phyloP scores from a whole-genome alignment of 805 yeast genomes.

The Lipomyces lipofer region DNA sequence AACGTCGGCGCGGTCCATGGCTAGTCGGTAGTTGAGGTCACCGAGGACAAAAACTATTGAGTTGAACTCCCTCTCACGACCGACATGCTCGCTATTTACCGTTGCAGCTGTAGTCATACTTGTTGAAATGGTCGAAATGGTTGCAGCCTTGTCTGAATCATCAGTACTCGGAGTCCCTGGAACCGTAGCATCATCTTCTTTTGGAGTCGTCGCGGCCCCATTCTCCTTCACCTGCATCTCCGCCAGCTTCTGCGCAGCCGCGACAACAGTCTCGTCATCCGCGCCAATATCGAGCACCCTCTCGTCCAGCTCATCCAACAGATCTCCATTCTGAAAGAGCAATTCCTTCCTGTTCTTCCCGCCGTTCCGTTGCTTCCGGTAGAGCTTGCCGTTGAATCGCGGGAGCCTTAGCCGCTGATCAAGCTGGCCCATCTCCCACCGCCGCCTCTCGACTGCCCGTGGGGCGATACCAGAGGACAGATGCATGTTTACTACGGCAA shows the following conservation, averaged over 20 bases:
- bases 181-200: slow-evolving; percentile 1
- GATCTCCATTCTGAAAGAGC: slow-evolving; percentile 36
- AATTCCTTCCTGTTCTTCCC: slow-evolving; percentile 27
- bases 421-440: slow-evolving; percentile 50
- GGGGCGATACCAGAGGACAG: slow-evolving; percentile 53
- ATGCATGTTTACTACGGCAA: slow-evolving; percentile 52
- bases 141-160: slow-evolving; percentile 13
- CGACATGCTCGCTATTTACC: slow-evolving; percentile 23
- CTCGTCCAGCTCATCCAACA: slow-evolving; percentile 34
- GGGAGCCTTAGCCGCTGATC: slow-evolving; percentile 38
- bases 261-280: slow-evolving; percentile 18
- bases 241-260: neutral
- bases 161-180: slow-evolving; percentile 6
- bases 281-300: slow-evolving; percentile 34
- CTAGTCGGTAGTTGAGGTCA: slow-evolving; percentile 55
- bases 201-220: slow-evolving; percentile 25
- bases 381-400: slow-evolving; percentile 21
- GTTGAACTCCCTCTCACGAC: slow-evolving; percentile 26
- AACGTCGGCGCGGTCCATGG: slow-evolving; percentile 38
- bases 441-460: slow-evolving; percentile 43
- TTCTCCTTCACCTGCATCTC: slow-evolving; percentile 3
- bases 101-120: slow-evolving; percentile 22
- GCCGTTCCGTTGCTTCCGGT: slow-evolving; percentile 21
- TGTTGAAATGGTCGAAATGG: slow-evolving; percentile 13
- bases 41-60: slow-evolving; percentile 48